Conservation (phyloP, 2,329 filamentous ascomycete species). For the Rasamsonia emersonii region DNA sequence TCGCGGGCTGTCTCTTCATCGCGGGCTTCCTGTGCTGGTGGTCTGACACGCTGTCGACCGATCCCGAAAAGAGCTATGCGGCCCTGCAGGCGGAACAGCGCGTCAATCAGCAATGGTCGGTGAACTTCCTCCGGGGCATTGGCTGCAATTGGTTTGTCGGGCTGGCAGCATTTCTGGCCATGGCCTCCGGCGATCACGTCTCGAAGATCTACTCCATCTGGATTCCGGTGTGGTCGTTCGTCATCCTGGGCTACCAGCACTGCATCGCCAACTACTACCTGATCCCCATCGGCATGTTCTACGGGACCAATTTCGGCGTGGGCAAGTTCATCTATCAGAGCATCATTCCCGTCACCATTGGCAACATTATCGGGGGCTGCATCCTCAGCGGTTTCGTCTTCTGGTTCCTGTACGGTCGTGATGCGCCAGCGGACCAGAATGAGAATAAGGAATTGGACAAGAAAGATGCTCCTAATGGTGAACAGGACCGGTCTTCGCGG, state of each 20-base stretch:
- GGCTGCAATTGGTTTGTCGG: slow-evolving; percentile 18
- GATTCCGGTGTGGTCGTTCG: slow-evolving; percentile 16
- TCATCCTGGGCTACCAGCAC: slow-evolving; percentile 16
- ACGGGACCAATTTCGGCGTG: slow-evolving; percentile 28
- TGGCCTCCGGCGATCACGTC: slow-evolving; percentile 12
- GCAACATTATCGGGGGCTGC: slow-evolving; percentile 10
- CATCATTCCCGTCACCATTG: slow-evolving; percentile 20
- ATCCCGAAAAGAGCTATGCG: background rate
- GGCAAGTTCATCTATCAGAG: slow-evolving; percentile 42
- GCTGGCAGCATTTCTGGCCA: slow-evolving; percentile 14
- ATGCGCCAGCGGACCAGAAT: too few relatives aligned
- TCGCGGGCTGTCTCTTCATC: background rate
- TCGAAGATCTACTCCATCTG: slow-evolving; percentile 18
- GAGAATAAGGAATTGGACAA: too few relatives aligned
- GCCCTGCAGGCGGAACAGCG: slow-evolving; percentile 2
- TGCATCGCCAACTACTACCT: slow-evolving; percentile 17
- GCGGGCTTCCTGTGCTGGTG: slow-evolving; percentile 3
- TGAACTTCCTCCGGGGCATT: slow-evolving; percentile 17
- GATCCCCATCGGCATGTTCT: slow-evolving; percentile 19
- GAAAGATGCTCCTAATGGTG: too few relatives aligned
- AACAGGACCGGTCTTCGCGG: too few relatives aligned
- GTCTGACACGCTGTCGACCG: background rate
- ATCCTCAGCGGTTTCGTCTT: slow-evolving; percentile 9
- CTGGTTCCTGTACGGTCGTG: too few relatives aligned
- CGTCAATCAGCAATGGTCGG: slow-evolving; percentile 11